Evolutionary conservation across 2,329 filamentous ascomycete genomes (phyloP).

Genomic region (Chrysoporthe cubensis): DNA sequence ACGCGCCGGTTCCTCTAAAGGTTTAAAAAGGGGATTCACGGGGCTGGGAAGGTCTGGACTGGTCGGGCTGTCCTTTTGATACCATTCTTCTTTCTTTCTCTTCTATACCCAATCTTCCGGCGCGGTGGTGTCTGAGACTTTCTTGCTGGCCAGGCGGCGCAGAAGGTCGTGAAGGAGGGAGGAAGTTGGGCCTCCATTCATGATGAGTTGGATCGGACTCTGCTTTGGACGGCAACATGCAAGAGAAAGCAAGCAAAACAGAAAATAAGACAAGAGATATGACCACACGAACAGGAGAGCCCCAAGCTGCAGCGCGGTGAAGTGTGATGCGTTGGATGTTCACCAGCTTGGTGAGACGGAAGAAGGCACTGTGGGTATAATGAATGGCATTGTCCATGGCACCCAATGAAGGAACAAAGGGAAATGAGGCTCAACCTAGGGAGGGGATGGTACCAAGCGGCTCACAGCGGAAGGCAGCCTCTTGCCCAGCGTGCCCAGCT

Average conservation of each 20-base stretch:
- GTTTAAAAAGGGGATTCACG: not conserved
- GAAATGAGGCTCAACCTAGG: not conserved
- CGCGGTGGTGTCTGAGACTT: slow-evolving; percentile 12
- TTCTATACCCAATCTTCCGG: slow-evolving; percentile 26
- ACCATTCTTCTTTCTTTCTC: slow-evolving; percentile 20
- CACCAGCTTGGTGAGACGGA: too few relatives aligned
- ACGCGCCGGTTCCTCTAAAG: not conserved
- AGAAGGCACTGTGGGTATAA: too few relatives aligned
- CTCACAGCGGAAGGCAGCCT: too few relatives aligned
- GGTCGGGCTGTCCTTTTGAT: slow-evolving; percentile 24
- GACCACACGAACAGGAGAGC: not conserved
- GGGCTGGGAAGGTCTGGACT: slow-evolving; percentile 2
- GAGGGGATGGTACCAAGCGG: too few relatives aligned
- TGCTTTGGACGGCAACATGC: not conserved
- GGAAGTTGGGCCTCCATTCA: not conserved
- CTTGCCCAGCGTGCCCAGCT: too few relatives aligned
- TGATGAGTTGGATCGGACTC: not conserved
- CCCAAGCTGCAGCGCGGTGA: not conserved
- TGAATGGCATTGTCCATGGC: not conserved
- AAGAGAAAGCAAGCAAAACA: not conserved
- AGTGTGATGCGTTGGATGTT: not conserved
- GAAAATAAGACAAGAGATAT: not conserved
- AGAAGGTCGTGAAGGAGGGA: not conserved
- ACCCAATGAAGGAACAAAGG: not conserved
- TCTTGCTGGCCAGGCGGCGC: slow-evolving; percentile 2